Evolutionary conservation across 495 filamentous ascomycete genomes (phyloP).

Genomic region (Talaromyces adpressus): DNA sequence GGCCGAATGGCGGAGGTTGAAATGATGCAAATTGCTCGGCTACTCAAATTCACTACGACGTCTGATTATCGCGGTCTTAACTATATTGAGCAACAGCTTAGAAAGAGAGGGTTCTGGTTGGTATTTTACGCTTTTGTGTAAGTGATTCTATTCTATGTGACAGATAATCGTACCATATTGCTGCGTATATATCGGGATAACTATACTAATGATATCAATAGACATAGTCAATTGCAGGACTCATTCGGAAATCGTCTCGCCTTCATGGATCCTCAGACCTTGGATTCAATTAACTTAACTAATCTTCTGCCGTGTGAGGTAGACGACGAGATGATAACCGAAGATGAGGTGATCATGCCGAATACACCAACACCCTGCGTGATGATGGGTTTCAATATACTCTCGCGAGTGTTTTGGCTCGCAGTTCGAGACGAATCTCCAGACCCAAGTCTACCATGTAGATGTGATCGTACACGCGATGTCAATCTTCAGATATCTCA

Average conservation of each 20-base stretch:
- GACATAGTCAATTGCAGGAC: slow-evolving; percentile 17
- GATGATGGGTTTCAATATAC: slow-evolving; percentile 13
- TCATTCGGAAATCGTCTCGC: slow-evolving; percentile 14
- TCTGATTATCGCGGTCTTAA: slow-evolving; percentile 17
- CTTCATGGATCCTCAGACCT: slow-evolving; percentile 14
- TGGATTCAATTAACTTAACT: slow-evolving; percentile 16
- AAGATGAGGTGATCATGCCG: slow-evolving; percentile 14
- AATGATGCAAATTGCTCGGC: slow-evolving; percentile 17
- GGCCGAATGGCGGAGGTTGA: slow-evolving; percentile 19
- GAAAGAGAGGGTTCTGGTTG: slow-evolving; percentile 33
- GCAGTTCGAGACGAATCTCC: slow-evolving; percentile 9
- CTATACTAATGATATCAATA: background rate
- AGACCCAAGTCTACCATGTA: slow-evolving; percentile 8
- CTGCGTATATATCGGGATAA: background rate
- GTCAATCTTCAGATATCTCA: slow-evolving; percentile 9
- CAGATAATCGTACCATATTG: background rate
- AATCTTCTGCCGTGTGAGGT: slow-evolving; percentile 18
- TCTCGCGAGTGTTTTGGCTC: slow-evolving; percentile 17
- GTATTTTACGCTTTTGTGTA: slow-evolving; percentile 20
- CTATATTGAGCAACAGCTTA: slow-evolving; percentile 31
- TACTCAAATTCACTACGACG: slow-evolving; percentile 16
- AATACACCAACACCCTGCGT: slow-evolving; percentile 6
- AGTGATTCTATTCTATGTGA: slow-evolving; percentile 1
- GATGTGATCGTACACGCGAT: slow-evolving; percentile 13
- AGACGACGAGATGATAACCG: slow-evolving; percentile 19